Evolutionary conservation across 2,329 filamentous ascomycete species (phyloP), one percentile per base, ranked within the genome.

Genomic region (Emmonsia crescens): DNA sequence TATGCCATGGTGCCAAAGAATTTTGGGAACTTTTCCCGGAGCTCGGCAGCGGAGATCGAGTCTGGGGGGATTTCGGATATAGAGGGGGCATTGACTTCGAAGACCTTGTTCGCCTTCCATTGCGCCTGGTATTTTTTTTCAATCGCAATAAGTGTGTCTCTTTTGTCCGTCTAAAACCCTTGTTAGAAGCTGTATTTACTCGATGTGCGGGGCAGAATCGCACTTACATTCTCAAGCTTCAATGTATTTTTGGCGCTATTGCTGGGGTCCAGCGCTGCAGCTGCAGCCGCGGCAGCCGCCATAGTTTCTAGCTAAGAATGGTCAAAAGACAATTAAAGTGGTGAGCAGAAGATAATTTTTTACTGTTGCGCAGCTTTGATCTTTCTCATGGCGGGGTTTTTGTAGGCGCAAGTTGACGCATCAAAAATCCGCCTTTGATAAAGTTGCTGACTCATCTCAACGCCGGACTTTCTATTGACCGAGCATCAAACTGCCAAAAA

Each of bases 111-210:
- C 63, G 89, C 81, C 71, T 87, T 84, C 91, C 91, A 96, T 83
- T 87, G 81, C 72, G 86, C 79, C 78, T 97, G 93, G 77, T 96
- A 96, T 73, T 91, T 91, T 79, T 94, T 95, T 79, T 97, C 93
- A 70, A 88, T 83, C 38, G 85, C 85, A 68, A 94, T 87, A 67
- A 96, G 80, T 58, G 86, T 83, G 71, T 96, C 91, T 74, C 91
- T 82, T 78, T 96, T 96, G 70, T 95, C 90, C 46, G 91, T 96
- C 83, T 89, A 69, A 61, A 71, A 57, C 63, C 24, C 29, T 33
- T 62, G 59, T 63, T 59, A 65, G 64, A 61, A 64, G 66, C 60
- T 63, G 64, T 62, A 52, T 64, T 64, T 62, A 62, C 67, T 33
- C 31, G 21, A 51, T 29, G 51, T 57, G 52, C 52, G 56, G 55